phyloP scores from a whole-genome alignment of 768 basidiomycete species.

The Lactarius vividus region DNA sequence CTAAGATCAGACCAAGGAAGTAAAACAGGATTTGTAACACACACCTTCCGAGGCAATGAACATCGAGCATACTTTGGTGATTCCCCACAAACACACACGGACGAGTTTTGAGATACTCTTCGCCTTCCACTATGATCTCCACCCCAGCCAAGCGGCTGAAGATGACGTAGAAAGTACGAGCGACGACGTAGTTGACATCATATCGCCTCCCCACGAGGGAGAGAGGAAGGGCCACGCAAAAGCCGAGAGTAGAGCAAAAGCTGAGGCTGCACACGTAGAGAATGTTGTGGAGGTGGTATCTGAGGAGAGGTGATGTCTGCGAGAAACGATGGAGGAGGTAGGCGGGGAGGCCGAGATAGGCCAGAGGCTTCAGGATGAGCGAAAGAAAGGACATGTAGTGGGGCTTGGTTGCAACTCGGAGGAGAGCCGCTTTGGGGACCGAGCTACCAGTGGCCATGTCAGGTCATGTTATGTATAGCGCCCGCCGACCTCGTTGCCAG shows the following conservation, averaged over 20 bases:
- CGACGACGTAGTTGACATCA: conserved; percentile 82
- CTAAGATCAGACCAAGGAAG: conserved; percentile 16
- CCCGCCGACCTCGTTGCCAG: too few relatives aligned
- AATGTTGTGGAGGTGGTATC: conserved; percentile 72
- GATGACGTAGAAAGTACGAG: conserved; percentile 74
- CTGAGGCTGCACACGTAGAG: conserved; percentile 70
- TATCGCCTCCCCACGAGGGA: conserved; percentile 63
- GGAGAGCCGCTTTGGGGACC: conserved; percentile 20
- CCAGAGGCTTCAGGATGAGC: conserved; percentile 63
- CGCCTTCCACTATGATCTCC: conserved; percentile 76
- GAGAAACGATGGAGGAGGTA: conserved; percentile 62
- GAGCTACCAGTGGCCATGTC: conserved; percentile 23
- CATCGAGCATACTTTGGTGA: conserved; percentile 92
- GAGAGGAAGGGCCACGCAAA: conserved; percentile 67
- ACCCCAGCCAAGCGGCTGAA: conserved; percentile 64
- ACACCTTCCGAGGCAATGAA: conserved; percentile 77
- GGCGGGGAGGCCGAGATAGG: conserved; percentile 72
- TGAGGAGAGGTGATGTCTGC: conserved; percentile 50
- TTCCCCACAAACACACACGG: conserved; percentile 82
- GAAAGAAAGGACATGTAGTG: conserved; percentile 60
- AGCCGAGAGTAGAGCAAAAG: conserved; percentile 61
- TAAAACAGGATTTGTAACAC: conserved; percentile 36
- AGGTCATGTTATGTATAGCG: not conserved
- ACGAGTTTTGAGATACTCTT: conserved; percentile 68
- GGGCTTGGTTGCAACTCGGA: conserved; percentile 6